Conservation (phyloP, 768 basidiomycete genomes). For the Tylopilus plumbeoviolaceoides region DNA sequence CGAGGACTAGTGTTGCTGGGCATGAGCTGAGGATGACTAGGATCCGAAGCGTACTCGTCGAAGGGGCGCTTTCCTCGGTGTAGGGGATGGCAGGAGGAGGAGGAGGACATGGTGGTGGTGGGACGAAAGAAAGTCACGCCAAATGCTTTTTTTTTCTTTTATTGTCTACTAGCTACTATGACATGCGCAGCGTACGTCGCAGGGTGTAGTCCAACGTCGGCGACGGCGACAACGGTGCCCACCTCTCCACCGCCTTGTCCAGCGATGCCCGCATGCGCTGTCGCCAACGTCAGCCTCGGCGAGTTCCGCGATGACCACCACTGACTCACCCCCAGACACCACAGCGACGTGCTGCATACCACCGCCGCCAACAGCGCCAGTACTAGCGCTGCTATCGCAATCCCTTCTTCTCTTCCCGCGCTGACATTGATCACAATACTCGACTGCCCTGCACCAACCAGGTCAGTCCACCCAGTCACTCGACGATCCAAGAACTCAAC, state of each 20-base stretch:
- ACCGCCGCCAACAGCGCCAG: constrained; percentile 51
- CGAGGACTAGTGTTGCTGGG: constrained; percentile 1
- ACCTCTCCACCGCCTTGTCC: not conserved
- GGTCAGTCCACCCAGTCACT: not conserved
- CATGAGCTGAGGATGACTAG: constrained; percentile 19
- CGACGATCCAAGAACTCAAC: constrained; percentile 1
- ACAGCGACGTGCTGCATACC: constrained; percentile 63
- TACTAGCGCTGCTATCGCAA: constrained; percentile 58
- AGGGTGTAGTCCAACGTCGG: not conserved
- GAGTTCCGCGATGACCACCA: too few species aligned
- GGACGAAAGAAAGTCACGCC: not conserved
- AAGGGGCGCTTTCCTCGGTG: constrained; percentile 31
- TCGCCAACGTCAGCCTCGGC: not conserved
- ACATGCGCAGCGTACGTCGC: constrained; percentile 8
- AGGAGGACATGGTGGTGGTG: constrained; percentile 28
- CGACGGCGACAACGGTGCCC: not conserved
- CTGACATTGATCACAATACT: constrained; percentile 12
- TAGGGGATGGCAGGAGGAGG: constrained; percentile 25
- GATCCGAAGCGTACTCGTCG: constrained; percentile 33
- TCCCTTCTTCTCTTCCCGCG: constrained; percentile 21
- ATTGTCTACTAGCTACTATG: not conserved
- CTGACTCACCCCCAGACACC: constrained; percentile 61
- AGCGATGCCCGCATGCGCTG: not conserved
- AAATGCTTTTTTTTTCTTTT: too few species aligned
- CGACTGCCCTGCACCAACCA: not conserved